Base-by-base conservation (phyloP, 2,329 filamentous ascomycete genomes). In the Fusarium neocosmosporiellum region DNA sequence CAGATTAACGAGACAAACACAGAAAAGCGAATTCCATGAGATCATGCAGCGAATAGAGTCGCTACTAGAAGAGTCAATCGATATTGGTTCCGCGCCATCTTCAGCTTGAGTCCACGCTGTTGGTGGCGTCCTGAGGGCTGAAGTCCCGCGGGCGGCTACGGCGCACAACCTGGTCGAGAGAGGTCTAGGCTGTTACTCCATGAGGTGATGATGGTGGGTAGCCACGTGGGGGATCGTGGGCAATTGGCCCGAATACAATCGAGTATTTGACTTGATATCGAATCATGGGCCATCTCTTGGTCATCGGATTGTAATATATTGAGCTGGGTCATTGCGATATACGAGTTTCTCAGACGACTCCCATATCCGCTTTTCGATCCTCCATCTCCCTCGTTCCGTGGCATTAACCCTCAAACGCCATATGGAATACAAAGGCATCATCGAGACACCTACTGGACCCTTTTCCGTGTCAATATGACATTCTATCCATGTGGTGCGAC, bases 221-320 rank as follows among this genome's bases (percentile, higher is more conserved):
- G 48, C 71, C 67, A 73, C 71, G 65, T 73, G 71, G 71, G 71
- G 71, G 70, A 50, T 54, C 36, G 29, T 33, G 48, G 48, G n/a
- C 59, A 73, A 63, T 69, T 63, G 33, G 64, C 58, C 61, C 61
- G 57, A 65, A 63, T 59, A 27, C 31, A 24, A 22, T n/a, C 29
- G 33, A 62, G 18, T 7, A 22, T n/a, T 61, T 41, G n/a, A 57
- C 34, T 55, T 20, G 39, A 27, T 29, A 58, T 58, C 67, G 55
- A 69, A 77, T 69, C 48, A 76, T 74, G 63, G 69, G 71, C 7
- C 77, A 75, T 70, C 65, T 78, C 63, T 79, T 75, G 77, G 77
- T 77, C 54, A 74, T 77, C 20, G 20, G 39, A 37, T 31, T 59
- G 20, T 31, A 16, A 54, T 1, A 20, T 16, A 54, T 31, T 43